phyloP scores from a whole-genome alignment of 257 asterid genomes.

The Capsicum pubescens region DNA sequence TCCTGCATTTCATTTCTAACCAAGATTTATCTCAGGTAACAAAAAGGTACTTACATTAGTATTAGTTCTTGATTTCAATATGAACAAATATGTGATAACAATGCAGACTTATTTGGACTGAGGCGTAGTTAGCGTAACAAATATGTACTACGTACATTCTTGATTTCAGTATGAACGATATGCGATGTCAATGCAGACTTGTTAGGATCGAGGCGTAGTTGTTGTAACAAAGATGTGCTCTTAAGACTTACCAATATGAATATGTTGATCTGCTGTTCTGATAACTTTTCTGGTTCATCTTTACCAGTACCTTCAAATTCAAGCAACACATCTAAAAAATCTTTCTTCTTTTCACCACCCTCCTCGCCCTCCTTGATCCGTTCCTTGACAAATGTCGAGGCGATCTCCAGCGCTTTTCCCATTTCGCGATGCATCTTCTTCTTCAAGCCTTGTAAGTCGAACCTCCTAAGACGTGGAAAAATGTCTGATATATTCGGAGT shows the following conservation, averaged over 20 bases:
- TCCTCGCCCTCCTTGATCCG: slow-evolving; percentile 29
- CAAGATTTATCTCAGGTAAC: neutral
- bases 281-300: slow-evolving; percentile 37
- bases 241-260: slow-evolving; percentile 51
- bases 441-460: slow-evolving; percentile 56
- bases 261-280: slow-evolving; percentile 54
- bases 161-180: too few relatives aligned
- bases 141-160: too few relatives aligned
- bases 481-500: slow-evolving; percentile 54
- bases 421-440: slow-evolving; percentile 43
- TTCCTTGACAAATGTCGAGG: slow-evolving; percentile 49
- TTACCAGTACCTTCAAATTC: slow-evolving; percentile 41
- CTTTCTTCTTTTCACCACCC: slow-evolving; percentile 42
- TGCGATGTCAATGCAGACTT: too few relatives aligned
- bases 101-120: too few relatives aligned
- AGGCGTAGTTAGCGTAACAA: too few relatives aligned
- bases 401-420: slow-evolving; percentile 43
- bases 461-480: slow-evolving; percentile 50
- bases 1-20: slow-evolving; percentile 45
- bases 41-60: neutral
- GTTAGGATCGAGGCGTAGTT: too few relatives aligned
- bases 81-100: too few relatives aligned
- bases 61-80: too few relatives aligned
- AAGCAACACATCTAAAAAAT: slow-evolving; percentile 57
- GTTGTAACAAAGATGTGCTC: too few relatives aligned